These are phyloP conservation scores for Coniochaeta sp. DNA, from an alignment of 2,329 filamentous ascomycete species.

Conservation along the genomic window DNA sequence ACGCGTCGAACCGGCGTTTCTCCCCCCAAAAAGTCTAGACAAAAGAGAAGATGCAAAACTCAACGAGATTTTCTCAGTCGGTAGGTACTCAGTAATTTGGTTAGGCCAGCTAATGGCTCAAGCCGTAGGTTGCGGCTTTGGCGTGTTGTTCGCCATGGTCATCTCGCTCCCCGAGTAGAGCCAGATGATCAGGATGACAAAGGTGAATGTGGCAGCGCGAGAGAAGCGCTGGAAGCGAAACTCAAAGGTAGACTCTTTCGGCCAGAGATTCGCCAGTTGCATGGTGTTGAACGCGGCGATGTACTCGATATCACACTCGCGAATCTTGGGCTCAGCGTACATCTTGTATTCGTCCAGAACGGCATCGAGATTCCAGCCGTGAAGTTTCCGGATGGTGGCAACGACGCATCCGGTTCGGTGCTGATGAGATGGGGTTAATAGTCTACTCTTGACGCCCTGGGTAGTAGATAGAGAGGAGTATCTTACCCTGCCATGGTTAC, in stretches of 20 bases:
- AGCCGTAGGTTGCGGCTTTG: neutral
- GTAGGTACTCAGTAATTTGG: too few relatives aligned
- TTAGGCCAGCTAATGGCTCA: too few relatives aligned
- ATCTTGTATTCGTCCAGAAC: conserved; percentile 67
- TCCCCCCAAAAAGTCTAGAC: neutral
- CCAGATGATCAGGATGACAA: conserved; percentile 35
- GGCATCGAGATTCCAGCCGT: conserved; percentile 54
- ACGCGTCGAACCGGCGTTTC: too few relatives aligned
- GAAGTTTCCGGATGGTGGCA: conserved; percentile 66
- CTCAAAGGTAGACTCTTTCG: conserved; percentile 7
- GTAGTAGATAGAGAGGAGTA: conserved; percentile 4
- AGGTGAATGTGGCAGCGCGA: conserved; percentile 33
- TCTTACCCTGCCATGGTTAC: conserved; percentile 80
- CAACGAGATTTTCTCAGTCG: neutral
- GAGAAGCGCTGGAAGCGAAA: conserved; percentile 25
- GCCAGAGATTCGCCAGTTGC: conserved; percentile 24
- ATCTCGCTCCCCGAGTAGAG: conserved; percentile 25
- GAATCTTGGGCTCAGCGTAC: conserved; percentile 54
- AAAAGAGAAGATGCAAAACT: neutral
- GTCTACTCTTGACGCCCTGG: neutral
- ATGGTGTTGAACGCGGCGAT: conserved; percentile 41
- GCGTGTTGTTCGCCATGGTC: conserved; percentile 7
- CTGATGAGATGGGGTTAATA: conserved; percentile 34
- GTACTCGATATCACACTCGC: conserved; percentile 53
- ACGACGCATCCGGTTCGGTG: conserved; percentile 90